Evolutionary conservation across 352 stramenopile species (phyloP), one percentile per base, ranked within the genome.

Genomic region (Sclerospora graminicola): DNA sequence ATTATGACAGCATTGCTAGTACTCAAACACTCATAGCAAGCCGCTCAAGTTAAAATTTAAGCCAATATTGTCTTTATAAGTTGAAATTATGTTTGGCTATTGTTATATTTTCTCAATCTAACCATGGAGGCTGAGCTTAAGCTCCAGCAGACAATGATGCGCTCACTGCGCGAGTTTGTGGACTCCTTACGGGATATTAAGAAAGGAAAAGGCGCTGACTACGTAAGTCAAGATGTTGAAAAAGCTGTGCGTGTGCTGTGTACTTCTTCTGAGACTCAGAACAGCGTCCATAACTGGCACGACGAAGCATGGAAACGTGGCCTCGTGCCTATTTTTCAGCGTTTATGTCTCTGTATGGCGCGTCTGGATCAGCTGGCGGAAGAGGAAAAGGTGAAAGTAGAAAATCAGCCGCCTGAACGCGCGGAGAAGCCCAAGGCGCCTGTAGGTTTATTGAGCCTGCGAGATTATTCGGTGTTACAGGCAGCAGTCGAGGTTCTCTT

Each of bases 1-100:
- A 60, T 97, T 51, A 96, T 97, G 82, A 84, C 92, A 27, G 62
- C 87, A 40, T 69, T 97, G 40, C 71, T 97, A 41, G 74, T 96
- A 47, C 66, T 96, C 26, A 96, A 96, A 57, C 77, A 95, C 60
- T 82, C 79, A 72, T 85, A 87, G 48, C 14, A 7, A 37, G 23
- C 2, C 16, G 18, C 19, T 18, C 10, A 55, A 40, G 27, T 39
- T 45, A 18, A 47, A 55, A 34, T 31, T 35, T 20, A 45, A 46
- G 41, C 41, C 34, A 56, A 58, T 59, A 59, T 59, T 59, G 51
- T 54, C 11, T 41, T 44, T 48, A 18, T 27, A 35, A 15, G 8
- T 41, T 19, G 14, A 18, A 41, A 49, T 52, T 56, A 39, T 55
- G 18, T 42, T 7, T 30, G 26, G 26, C 26, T 35, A 41, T 55